Evolutionary conservation across 768 basidiomycete species (phyloP), one percentile per base, ranked within the genome.

Genomic region (Lactifluus subvellereus): DNA sequence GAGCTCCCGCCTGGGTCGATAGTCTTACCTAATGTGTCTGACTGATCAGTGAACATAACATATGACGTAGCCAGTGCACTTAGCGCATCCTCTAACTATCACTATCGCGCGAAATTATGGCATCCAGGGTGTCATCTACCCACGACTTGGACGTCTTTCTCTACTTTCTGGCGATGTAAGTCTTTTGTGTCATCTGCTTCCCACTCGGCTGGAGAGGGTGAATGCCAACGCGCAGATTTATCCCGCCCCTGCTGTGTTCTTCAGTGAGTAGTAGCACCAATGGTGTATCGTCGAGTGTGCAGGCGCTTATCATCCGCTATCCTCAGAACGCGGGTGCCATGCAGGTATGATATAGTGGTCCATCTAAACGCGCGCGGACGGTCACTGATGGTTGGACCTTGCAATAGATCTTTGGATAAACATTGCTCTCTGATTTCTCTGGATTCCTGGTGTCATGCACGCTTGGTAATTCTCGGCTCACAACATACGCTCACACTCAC

Each of bases 371-470:
- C 14, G 18, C 35, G 6, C 13, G 4, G 9, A n/a, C 1, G 9
- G 27, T 27, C 33, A 45, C 52, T 43, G 45, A 52, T 48, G 27
- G 30, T 42, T 20, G 27, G 32, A 37, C 54, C 20, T 43, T 43
- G n/a, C 30, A 18, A 30, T 57, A 76, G 76, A 77, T 37, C 57
- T 78, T 56, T 71, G 69, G 69, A 75, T 78, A 57, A 79, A 79
- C 61, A 70, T 78, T 62, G 68, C 73, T 0, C 71, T 80, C 11
- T 78, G 74, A 72, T 69, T 78, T 48, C 71, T 80, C 10, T 80
- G 77, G 77, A 75, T 79, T 27, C 79, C 78, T 4, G 78, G 77
- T 48, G 69, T 75, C 18, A 56, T 79, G n/a, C 78, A 79, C 43
- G 77, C 78, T 37, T 78, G 75, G 77, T 79, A 61, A 27, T 67